Evolutionary conservation across 441 rosid species (phyloP).

Genomic region (Pelargonium citronellum): DNA sequence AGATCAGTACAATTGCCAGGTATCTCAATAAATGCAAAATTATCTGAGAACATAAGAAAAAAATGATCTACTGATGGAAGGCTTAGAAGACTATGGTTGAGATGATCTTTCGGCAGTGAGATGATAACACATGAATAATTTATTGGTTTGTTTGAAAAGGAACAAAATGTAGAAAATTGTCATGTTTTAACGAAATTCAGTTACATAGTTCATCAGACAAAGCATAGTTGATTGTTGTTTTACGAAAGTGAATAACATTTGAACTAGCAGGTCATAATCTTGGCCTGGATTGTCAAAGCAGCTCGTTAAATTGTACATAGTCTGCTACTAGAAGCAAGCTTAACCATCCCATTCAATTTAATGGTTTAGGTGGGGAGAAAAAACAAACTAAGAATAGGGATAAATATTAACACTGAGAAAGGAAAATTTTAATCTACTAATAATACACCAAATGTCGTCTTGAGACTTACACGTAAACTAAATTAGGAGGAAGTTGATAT

Average conservation of each 20-base stretch:
- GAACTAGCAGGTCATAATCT: background rate
- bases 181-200: background rate
- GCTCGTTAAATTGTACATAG: background rate
- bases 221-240: background rate
- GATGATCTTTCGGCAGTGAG: background rate
- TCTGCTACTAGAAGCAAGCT: background rate
- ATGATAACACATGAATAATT: background rate
- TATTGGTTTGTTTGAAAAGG: background rate
- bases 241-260: background rate
- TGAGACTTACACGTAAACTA: conserved; percentile 48
- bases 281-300: background rate
- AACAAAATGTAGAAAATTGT: background rate
- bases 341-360: background rate
- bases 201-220: background rate
- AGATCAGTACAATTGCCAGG: conserved; percentile 17
- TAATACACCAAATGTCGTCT: background rate
- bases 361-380: background rate
- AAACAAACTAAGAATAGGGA: background rate
- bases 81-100: background rate
- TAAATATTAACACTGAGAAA: background rate
- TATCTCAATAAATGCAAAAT: background rate
- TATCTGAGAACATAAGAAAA: no score
- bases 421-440: background rate
- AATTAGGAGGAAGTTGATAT: conserved; percentile 86
- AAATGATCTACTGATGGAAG: background rate